These are phyloP conservation scores for Mucor saturninus DNA, from an alignment of 371 early-diverging fungal species.

Conservation along the genomic window DNA sequence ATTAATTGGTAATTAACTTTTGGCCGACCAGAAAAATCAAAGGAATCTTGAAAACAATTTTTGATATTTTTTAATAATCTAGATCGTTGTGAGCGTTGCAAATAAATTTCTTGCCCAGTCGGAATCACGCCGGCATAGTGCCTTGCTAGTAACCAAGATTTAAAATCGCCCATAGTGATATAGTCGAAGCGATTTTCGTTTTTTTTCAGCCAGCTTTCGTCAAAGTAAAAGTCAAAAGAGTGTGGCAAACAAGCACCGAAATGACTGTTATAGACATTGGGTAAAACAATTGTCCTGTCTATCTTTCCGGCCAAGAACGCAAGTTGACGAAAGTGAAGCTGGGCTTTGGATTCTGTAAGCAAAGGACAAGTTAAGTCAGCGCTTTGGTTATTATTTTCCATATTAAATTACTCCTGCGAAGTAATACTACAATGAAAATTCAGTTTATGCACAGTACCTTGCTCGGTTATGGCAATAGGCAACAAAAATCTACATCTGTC, in stretches of 20 bases:
- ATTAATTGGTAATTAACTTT: conserved; percentile 33
- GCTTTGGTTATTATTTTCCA: neutral
- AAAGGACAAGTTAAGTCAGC: neutral
- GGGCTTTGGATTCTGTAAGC: conserved; percentile 50
- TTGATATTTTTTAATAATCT: conserved; percentile 15
- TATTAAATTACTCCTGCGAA: neutral
- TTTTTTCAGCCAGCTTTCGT: conserved; percentile 21
- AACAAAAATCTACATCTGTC: conserved; percentile 39
- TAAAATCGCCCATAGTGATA: conserved; percentile 38
- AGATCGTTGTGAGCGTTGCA: conserved; percentile 29
- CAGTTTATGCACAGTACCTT: conserved; percentile 32
- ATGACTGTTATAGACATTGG: conserved; percentile 38
- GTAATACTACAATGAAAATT: neutral
- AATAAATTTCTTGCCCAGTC: conserved; percentile 41
- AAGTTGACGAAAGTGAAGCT: conserved; percentile 44
- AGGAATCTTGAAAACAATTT: conserved; percentile 26
- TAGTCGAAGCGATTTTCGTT: conserved; percentile 32
- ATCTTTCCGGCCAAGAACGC: conserved; percentile 41
- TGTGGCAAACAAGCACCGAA: conserved; percentile 35
- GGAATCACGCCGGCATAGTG: conserved; percentile 20
- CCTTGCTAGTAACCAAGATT: conserved; percentile 33
- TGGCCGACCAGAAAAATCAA: conserved; percentile 32
- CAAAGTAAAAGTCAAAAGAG: conserved; percentile 39
- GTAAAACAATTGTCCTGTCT: conserved; percentile 40
- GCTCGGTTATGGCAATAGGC: conserved; percentile 42